Percentiles rank a stretch among this genome's conserved stretches.
Conservation (phyloP, 2,329 filamentous ascomycete species). For the Blastomyces parvus region DNA sequence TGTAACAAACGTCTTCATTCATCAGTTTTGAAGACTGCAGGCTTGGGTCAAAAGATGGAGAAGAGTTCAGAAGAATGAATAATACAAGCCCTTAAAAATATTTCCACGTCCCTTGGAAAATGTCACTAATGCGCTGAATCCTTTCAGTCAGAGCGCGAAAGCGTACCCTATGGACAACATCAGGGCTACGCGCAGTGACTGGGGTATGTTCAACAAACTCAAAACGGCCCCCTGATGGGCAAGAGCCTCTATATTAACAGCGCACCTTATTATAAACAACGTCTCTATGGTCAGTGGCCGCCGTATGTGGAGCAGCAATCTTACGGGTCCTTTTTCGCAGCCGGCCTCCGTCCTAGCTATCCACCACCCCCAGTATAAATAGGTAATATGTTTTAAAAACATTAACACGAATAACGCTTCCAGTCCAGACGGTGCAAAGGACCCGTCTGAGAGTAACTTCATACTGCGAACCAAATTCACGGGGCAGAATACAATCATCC, state of each 20-base stretch:
- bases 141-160: not conserved
- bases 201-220: not conserved
- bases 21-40: constrained; percentile 42
- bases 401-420: too few relatives aligned
- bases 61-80: constrained; percentile 20
- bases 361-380: constrained; percentile 32
- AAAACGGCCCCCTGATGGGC: constrained; percentile 3
- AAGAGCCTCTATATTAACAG: not conserved
- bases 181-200: not conserved
- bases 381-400: too few relatives aligned
- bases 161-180: constrained; percentile 1
- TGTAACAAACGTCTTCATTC: constrained; percentile 39
- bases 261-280: constrained; percentile 1
- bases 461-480: too few relatives aligned
- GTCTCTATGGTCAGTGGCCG: constrained; percentile 14
- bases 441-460: too few relatives aligned
- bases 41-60: constrained; percentile 34
- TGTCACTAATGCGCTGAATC: not conserved
- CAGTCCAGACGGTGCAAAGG: too few relatives aligned
- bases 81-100: not conserved
- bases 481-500: too few relatives aligned
- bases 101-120: not conserved
- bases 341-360: constrained; percentile 28
- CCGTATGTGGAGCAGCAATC: constrained; percentile 17
- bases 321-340: constrained; percentile 20